A percentile compares a stretch with the other conserved stretches of the same genome.
Conservation (phyloP, 805 yeast genomes). For the Nakazawaea ambrosiae region DNA sequence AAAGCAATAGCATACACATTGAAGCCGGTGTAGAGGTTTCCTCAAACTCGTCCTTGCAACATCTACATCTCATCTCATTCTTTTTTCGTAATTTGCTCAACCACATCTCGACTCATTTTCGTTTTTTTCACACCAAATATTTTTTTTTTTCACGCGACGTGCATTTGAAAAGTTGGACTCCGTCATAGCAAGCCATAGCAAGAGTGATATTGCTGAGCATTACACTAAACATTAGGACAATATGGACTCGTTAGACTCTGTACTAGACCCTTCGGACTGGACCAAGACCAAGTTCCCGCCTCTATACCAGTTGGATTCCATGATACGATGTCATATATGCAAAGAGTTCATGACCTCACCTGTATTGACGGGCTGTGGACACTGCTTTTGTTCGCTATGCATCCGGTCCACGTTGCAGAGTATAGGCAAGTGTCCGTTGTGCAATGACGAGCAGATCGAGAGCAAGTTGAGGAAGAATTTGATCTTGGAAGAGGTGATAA, state of each 20-base stretch:
- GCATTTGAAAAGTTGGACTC: too few relatives aligned
- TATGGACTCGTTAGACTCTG: constrained; percentile 13
- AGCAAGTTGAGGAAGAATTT: constrained; percentile 61
- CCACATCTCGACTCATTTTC: too few relatives aligned
- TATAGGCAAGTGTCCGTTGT: constrained; percentile 67
- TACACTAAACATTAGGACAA: too few relatives aligned
- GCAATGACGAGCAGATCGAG: constrained; percentile 64
- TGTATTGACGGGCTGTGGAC: constrained; percentile 78
- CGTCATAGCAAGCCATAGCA: too few relatives aligned
- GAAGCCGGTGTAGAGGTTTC: too few relatives aligned
- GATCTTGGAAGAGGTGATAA: constrained; percentile 63
- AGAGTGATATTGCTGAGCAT: too few relatives aligned
- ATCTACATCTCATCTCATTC: too few relatives aligned
- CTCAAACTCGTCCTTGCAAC: too few relatives aligned
- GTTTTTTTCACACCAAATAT: too few relatives aligned
- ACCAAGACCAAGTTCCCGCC: constrained; percentile 42
- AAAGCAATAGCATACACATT: too few relatives aligned
- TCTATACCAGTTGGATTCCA: constrained; percentile 56
- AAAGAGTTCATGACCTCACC: constrained; percentile 79
- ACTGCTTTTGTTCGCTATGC: constrained; percentile 84
- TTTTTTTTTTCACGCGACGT: too few relatives aligned
- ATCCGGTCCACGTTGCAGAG: constrained; percentile 63
- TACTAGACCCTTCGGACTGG: constrained; percentile 76
- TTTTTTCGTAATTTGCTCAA: too few relatives aligned
- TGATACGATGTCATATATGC: constrained; percentile 80